Base-by-base conservation (phyloP, 805 yeast genomes). In the Cyberlindnera bimundalis region DNA sequence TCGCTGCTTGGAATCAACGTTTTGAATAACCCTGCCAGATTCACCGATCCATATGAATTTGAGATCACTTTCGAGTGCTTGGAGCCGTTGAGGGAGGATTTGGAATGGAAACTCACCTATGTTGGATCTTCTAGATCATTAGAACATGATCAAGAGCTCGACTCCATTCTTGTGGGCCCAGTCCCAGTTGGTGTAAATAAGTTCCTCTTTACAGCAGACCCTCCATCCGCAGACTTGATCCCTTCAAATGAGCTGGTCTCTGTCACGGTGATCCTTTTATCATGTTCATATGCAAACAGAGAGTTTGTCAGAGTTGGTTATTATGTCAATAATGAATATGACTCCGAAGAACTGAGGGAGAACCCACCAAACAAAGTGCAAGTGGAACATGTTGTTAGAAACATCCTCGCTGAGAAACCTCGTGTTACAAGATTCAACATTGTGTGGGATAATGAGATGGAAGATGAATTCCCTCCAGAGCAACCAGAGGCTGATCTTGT, bases 301-400 rank as follows among this genome's bases (percentile, higher is more conserved):
- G 98, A 93, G 61, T 93, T 93, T 67, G 99, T 93, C 2, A 72
- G 98, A 45, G 99, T 93, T 5, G 99, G 99, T 1, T 93, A 93
- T 66, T 93, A 93, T 58, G 99, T 93, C 44, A 93, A 93, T 66
- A 93, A 93, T 64, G 99, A 93, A 58, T 93, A 93, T 56, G 97
- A 91, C 58, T 72, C 81, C 13, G 98, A 91, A 59, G 98, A 93
- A 54, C 66, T 93, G 55, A 74, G 96, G 42, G 96, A 89, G 58
- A 87, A 85, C 50, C 97, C 97, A 1, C 98, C 98, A 3, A 77
- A 82, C 2, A 87, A 89, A 58, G 96, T 91, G 2, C 96, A 87
- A 56, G 89, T 91, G 4, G 96, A 88, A 43, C 93, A 85, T 56
- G 96, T 93, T 29, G 95, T 87, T 21, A 77, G 99, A 58, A 93